Conservation (phyloP, 495 filamentous ascomycete species). For the Antarctomyces pellizariae region DNA sequence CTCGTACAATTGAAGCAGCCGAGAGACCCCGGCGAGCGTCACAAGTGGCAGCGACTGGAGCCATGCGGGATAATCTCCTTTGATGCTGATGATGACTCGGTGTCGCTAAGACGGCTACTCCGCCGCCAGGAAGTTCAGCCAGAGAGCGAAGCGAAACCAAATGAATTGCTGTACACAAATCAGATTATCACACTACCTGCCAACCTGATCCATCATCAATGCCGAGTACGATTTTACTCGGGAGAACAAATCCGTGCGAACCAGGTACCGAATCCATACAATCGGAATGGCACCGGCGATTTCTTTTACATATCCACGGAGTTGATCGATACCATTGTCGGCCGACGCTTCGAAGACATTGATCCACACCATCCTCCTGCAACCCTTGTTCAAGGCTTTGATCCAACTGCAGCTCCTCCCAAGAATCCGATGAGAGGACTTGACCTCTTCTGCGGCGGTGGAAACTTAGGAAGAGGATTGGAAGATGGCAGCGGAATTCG, state of each 20-base stretch:
- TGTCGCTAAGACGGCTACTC: slow-evolving; percentile 22
- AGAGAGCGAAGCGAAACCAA: slow-evolving; percentile 19
- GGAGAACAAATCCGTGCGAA: slow-evolving; percentile 12
- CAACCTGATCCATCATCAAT: slow-evolving; percentile 24
- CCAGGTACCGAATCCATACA: slow-evolving; percentile 35
- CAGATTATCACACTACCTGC: slow-evolving; percentile 16
- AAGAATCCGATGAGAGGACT: slow-evolving; percentile 24
- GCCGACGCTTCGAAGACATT: slow-evolving; percentile 3
- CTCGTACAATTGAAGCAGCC: slow-evolving; percentile 16
- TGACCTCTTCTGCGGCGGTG: slow-evolving; percentile 51
- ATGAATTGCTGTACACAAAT: slow-evolving; percentile 41
- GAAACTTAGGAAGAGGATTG: slow-evolving; percentile 47
- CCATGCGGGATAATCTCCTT: slow-evolving; percentile 27
- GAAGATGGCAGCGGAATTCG: slow-evolving; percentile 44
- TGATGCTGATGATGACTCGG: slow-evolving; percentile 15
- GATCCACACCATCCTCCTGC: slow-evolving; percentile 9
- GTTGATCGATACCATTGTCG: slow-evolving; percentile 6
- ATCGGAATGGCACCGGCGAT: slow-evolving; percentile 35
- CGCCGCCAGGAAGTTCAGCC: slow-evolving; percentile 20
- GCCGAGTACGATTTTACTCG: slow-evolving; percentile 31
- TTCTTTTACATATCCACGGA: slow-evolving; percentile 32
- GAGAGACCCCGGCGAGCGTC: slow-evolving; percentile 4
- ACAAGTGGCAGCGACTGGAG: slow-evolving; percentile 18
- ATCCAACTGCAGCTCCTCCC: slow-evolving; percentile 12
- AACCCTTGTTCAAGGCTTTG: slow-evolving; percentile 30